Evolutionary conservation across 257 asterid genomes (phyloP).

Genomic region (Solanum corneliomulleri): DNA sequence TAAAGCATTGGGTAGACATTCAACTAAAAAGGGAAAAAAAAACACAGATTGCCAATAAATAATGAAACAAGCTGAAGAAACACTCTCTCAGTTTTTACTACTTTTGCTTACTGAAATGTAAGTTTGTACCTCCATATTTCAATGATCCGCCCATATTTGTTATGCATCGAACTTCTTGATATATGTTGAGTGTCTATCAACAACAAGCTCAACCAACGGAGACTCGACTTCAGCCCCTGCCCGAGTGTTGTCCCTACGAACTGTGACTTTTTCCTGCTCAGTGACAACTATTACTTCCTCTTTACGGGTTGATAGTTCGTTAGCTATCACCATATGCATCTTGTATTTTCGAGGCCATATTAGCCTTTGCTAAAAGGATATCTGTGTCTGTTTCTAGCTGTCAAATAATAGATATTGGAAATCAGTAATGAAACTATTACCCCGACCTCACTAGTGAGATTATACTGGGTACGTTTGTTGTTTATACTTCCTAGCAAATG

Average conservation of each 20-base stretch:
- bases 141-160: background rate
- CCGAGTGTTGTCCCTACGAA: conserved; percentile 40
- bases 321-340: conserved; percentile 87
- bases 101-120: background rate
- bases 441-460: background rate
- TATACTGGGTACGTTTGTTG: background rate
- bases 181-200: conserved; percentile 53
- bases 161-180: background rate
- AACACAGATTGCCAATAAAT: background rate
- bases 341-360: conserved; percentile 55
- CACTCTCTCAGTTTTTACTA: background rate
- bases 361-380: conserved; percentile 71
- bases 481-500: background rate
- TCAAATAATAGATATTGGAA: background rate
- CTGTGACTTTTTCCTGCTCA: conserved; percentile 30
- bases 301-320: conserved; percentile 78
- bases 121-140: background rate
- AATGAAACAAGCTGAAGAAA: background rate
- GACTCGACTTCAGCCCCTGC: conserved; percentile 55
- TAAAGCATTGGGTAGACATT: too few relatives aligned
- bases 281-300: conserved; percentile 73
- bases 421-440: background rate
- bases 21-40: too few relatives aligned
- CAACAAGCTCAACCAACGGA: conserved; percentile 56
- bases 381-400: conserved; percentile 80